Evolutionary conservation across 2,329 filamentous ascomycete species (phyloP).

Genomic region (Pseudopyricularia javanii): DNA sequence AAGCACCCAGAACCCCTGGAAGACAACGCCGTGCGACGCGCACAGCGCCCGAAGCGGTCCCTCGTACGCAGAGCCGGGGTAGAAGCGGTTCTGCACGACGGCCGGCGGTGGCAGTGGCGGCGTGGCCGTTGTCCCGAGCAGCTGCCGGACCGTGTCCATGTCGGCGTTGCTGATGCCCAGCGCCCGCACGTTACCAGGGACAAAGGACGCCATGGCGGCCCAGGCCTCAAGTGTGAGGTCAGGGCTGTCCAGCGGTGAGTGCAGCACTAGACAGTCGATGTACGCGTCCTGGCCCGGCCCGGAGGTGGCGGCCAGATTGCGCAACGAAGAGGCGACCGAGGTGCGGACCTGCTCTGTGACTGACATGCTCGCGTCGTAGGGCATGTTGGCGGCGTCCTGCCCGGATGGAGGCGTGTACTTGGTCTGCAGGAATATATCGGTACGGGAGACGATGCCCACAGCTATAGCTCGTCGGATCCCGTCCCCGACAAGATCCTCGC

Average conservation of each 20-base stretch:
- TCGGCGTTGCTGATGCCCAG: slow-evolving; percentile 68
- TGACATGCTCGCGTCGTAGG: slow-evolving; percentile 46
- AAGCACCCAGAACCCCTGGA: slow-evolving; percentile 44
- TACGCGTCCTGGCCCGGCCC: slow-evolving; percentile 18
- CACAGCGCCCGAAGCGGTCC: slow-evolving; percentile 40
- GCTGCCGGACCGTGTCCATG: slow-evolving; percentile 38
- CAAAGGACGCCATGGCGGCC: slow-evolving; percentile 52
- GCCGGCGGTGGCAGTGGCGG: slow-evolving; percentile 23
- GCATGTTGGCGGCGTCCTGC: slow-evolving; percentile 48
- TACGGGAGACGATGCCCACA: slow-evolving; percentile 40
- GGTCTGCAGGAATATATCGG: slow-evolving; percentile 66
- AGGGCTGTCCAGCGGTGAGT: slow-evolving; percentile 39
- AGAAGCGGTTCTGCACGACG: slow-evolving; percentile 69
- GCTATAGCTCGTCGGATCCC: slow-evolving; percentile 51
- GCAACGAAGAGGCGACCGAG: slow-evolving; percentile 55
- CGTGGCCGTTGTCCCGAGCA: slow-evolving; percentile 29
- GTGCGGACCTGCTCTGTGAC: slow-evolving; percentile 52
- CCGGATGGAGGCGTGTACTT: slow-evolving; percentile 59
- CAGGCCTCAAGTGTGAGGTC: slow-evolving; percentile 50
- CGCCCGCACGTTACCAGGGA: slow-evolving; percentile 49
- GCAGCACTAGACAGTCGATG: slow-evolving; percentile 65
- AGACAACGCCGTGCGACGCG: slow-evolving; percentile 23
- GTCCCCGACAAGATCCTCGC: slow-evolving; percentile 56
- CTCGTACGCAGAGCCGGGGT: slow-evolving; percentile 47
- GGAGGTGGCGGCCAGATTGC: slow-evolving; percentile 39